Conservation (phyloP, 2,329 filamentous ascomycete genomes). For the Leptodontidium sp. region DNA sequence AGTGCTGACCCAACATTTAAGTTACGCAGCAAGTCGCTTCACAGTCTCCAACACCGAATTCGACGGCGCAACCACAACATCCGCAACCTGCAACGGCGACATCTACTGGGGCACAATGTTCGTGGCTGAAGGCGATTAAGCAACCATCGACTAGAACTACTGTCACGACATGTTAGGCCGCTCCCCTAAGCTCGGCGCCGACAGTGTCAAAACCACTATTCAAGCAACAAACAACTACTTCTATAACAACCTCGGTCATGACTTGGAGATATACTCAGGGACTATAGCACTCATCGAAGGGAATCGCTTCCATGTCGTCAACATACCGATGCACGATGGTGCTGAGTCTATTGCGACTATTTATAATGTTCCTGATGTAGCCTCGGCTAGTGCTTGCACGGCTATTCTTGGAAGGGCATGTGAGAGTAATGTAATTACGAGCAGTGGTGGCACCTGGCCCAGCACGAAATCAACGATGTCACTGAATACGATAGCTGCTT, state of each 20-base stretch:
- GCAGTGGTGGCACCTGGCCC: too few species aligned
- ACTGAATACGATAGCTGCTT: too few species aligned
- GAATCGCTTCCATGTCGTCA: not conserved
- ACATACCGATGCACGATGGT: not conserved
- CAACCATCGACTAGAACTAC: constrained; percentile 12
- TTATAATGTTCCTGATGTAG: constrained; percentile 12
- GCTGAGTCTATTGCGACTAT: not conserved
- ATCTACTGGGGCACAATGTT: constrained; percentile 2
- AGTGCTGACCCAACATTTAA: too few species aligned
- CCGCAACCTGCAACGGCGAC: too few species aligned
- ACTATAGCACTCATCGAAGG: constrained; percentile 13
- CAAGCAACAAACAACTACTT: constrained; percentile 6
- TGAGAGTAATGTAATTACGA: not conserved
- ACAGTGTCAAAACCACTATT: too few species aligned
- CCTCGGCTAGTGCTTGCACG: constrained; percentile 3
- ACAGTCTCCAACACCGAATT: too few species aligned
- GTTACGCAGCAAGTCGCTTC: not conserved
- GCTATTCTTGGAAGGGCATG: constrained; percentile 2
- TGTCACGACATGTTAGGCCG: constrained; percentile 13
- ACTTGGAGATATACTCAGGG: constrained; percentile 12
- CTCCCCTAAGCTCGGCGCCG: not conserved
- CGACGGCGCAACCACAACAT: too few species aligned
- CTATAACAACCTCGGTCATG: not conserved
- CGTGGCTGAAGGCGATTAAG: not conserved
- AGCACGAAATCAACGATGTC: too few species aligned